These are phyloP conservation scores for Phytophthora aleatoria DNA, from an alignment of 352 stramenopile species.

Conservation along the genomic window DNA sequence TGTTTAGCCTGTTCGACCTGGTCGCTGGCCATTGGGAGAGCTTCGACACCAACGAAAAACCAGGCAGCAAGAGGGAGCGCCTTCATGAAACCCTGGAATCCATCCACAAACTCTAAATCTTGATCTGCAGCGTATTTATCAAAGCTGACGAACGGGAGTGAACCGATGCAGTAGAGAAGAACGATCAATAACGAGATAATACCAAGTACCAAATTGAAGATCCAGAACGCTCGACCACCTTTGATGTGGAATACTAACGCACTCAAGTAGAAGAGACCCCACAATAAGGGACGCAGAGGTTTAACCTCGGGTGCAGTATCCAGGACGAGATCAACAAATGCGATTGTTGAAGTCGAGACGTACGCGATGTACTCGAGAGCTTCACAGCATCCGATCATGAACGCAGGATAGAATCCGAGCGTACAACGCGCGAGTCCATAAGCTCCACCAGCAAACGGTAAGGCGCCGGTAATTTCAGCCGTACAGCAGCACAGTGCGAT, in stretches of 20 bases:
- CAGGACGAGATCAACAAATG: constrained; percentile 44
- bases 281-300: constrained; percentile 32
- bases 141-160: constrained; percentile 36
- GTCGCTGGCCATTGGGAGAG: constrained; percentile 38
- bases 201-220: constrained; percentile 43
- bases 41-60: constrained; percentile 59
- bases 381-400: constrained; percentile 59
- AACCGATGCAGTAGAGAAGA: constrained; percentile 45
- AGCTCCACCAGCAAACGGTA: constrained; percentile 50
- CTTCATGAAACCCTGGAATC: constrained; percentile 41
- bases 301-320: constrained; percentile 10
- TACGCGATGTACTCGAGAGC: constrained; percentile 55
- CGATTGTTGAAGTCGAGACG: constrained; percentile 38
- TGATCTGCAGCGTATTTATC: constrained; percentile 19
- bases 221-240: constrained; percentile 45
- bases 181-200: constrained; percentile 39
- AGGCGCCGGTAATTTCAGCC: constrained; percentile 48
- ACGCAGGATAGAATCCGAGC: constrained; percentile 47
- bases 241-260: constrained; percentile 40
- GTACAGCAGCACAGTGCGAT: constrained; percentile 47
- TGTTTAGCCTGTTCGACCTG: constrained; percentile 46
- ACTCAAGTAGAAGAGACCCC: constrained; percentile 38
- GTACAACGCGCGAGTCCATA: constrained; percentile 50
- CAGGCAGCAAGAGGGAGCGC: constrained; percentile 39
- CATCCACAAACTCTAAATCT: constrained; percentile 22